Conservation (phyloP, 2,329 filamentous ascomycete species). For the Calonectria multiphialidica region DNA sequence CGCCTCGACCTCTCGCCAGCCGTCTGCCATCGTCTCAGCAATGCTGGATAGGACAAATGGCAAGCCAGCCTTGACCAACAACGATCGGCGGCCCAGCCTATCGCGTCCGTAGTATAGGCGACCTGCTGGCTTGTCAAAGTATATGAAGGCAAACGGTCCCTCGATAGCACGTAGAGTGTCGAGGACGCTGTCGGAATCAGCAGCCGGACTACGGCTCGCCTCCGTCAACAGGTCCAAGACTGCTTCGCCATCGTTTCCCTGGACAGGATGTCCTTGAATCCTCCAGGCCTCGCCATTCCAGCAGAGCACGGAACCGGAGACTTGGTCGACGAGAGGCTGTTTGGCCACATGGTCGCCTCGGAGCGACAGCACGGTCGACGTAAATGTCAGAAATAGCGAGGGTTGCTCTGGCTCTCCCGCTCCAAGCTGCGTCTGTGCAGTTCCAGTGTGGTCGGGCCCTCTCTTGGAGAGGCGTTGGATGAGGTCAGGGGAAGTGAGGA, state of each 20-base stretch:
- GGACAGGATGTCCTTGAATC: constrained; percentile 68
- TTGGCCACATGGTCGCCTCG: constrained; percentile 77
- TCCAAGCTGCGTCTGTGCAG: constrained; percentile 49
- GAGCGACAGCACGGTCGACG: constrained; percentile 91
- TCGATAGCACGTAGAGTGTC: constrained; percentile 71
- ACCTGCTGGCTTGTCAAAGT: constrained; percentile 73
- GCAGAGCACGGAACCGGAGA: constrained; percentile 78
- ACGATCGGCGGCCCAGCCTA: constrained; percentile 85
- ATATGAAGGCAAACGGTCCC: constrained; percentile 93
- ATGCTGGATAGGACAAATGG: constrained; percentile 78
- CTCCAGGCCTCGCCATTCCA: constrained; percentile 99
- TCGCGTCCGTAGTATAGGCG: constrained; percentile 88
- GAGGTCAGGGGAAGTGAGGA: constrained; percentile 51
- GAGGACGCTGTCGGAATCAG: constrained; percentile 52
- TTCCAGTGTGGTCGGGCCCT: constrained; percentile 70
- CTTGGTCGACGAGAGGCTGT: constrained; percentile 77
- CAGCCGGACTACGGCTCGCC: constrained; percentile 47
- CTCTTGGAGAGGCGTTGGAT: constrained; percentile 63
- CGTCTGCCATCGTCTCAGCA: constrained; percentile 62
- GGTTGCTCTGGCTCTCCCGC: constrained; percentile 30
- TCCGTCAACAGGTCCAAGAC: constrained; percentile 72
- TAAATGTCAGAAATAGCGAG: constrained; percentile 69
- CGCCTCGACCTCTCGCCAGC: constrained; percentile 86
- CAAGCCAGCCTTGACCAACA: constrained; percentile 70
- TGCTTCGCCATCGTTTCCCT: constrained; percentile 81